Percentiles rank a stretch among this genome's conserved stretches.
These are phyloP conservation scores for Starmerella geochares DNA, from an alignment of 805 yeast species.

Conservation along the genomic window DNA sequence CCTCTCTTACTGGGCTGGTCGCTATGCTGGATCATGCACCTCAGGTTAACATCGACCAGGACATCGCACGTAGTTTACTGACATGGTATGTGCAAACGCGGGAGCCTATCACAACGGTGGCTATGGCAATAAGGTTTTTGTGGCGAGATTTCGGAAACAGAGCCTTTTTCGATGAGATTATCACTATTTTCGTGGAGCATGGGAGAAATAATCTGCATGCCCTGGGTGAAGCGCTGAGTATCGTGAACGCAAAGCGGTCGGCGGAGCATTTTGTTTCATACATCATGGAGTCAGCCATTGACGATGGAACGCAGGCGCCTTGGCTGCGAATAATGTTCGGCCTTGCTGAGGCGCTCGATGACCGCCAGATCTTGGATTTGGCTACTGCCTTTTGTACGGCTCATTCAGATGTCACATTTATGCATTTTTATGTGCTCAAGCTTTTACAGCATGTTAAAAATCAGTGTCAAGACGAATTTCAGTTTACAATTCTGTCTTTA, in stretches of 20 bases:
- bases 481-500: too few relatives aligned
- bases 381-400: too few relatives aligned
- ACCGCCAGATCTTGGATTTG: too few relatives aligned
- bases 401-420: too few relatives aligned
- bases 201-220: not conserved
- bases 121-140: not conserved
- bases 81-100: not conserved
- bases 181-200: not conserved
- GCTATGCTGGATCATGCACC: not conserved
- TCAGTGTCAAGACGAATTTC: too few relatives aligned
- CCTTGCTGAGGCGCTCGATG: too few relatives aligned
- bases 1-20: not conserved
- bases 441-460: too few relatives aligned
- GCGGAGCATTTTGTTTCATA: not conserved
- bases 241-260: not conserved
- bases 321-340: too few relatives aligned
- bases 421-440: too few relatives aligned
- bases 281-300: not conserved
- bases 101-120: not conserved
- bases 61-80: not conserved
- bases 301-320: not conserved
- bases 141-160: not conserved
- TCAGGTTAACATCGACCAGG: not conserved
- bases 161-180: not conserved
- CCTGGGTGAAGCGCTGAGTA: not conserved